Evolutionary conservation across 768 basidiomycete species (phyloP).

Genomic region (Mycena polygramma): DNA sequence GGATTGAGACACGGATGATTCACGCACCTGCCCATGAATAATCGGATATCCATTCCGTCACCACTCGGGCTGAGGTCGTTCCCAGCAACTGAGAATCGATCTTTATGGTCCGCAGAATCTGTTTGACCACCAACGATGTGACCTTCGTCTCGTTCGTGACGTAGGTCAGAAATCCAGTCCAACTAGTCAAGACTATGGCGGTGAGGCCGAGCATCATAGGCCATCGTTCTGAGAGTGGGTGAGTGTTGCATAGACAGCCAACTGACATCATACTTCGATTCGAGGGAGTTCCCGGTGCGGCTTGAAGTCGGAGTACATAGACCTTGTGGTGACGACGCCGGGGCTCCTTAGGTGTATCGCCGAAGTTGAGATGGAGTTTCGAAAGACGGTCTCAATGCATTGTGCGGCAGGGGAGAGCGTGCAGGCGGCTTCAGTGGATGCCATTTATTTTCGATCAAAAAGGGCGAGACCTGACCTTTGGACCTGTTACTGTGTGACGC

Average conservation of each 20-base stretch:
- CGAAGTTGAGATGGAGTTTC: neutral
- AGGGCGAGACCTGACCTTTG: too few species aligned
- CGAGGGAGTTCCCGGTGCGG: slow-evolving; percentile 25
- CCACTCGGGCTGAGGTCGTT: slow-evolving; percentile 73
- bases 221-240: slow-evolving; percentile 61
- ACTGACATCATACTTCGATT: slow-evolving; percentile 32
- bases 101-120: slow-evolving; percentile 71
- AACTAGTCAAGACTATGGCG: slow-evolving; percentile 68
- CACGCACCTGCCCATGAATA: slow-evolving; percentile 75
- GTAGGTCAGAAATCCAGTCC: slow-evolving; percentile 77
- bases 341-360: slow-evolving; percentile 16
- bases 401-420: slow-evolving; percentile 18
- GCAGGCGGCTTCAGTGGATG: slow-evolving; percentile 15
- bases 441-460: too few species aligned
- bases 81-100: slow-evolving; percentile 63
- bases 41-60: slow-evolving; percentile 84
- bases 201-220: slow-evolving; percentile 65
- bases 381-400: slow-evolving; percentile 9
- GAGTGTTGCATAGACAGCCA: neutral
- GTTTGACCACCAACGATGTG: slow-evolving; percentile 79
- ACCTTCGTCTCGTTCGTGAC: slow-evolving; percentile 85
- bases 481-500: too few species aligned
- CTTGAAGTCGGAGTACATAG: slow-evolving; percentile 33
- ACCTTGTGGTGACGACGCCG: slow-evolving; percentile 16
- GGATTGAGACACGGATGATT: slow-evolving; percentile 34